Evolutionary conservation across 225 moss, liverwort and hornwort species (phyloP), one percentile per base, ranked within the genome.

Genomic region (Pseudisothecium myosuroides): DNA sequence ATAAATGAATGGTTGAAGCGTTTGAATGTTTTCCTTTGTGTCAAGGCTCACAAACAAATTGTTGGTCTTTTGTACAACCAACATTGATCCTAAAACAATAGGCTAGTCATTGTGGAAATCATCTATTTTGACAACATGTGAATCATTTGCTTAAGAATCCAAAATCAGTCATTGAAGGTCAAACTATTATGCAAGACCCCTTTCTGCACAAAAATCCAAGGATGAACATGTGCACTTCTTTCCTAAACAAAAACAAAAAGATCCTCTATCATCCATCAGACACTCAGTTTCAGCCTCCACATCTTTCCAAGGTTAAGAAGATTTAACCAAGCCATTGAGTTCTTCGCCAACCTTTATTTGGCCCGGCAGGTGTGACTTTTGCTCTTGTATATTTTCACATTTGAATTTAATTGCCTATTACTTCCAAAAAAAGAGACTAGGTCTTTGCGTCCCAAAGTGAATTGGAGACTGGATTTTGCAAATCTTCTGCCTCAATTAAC

Each of bases 101-200:
- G 0, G 6, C 27, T 73, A 28, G 6, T 28, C 2, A 73, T 6
- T 0, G 6, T 72, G 0, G 4, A 31, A 74, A 47, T 6, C 18
- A 45, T 18, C 0, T 1, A 1, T 47, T 74, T 18, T 43, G 16
- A 28, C 43, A 24, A 0, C 0, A 0, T 14, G 0, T 24, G 9
- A 72, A 41, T 72, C 9, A 27, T 43, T 72, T 71, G 5, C 27
- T 71, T 26, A 41, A 26, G 7, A 71, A 24, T 41, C 7, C 4
- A 41, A 71, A 71, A 39, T 20, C 68, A 22, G 4, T 13, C 4
- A 20, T 4, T 14, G 14, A 69, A 43, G 9, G 28, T n/a, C 28
- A 43, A 72, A 11, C 15, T 72, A 21, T 0, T 22, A 4, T n/a
- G 3, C 2, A 68, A 68, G 22, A 12, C 22, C 2, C 22, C 2